Conservation (phyloP, 2,329 filamentous ascomycete species). For the Neospermospora avenae region DNA sequence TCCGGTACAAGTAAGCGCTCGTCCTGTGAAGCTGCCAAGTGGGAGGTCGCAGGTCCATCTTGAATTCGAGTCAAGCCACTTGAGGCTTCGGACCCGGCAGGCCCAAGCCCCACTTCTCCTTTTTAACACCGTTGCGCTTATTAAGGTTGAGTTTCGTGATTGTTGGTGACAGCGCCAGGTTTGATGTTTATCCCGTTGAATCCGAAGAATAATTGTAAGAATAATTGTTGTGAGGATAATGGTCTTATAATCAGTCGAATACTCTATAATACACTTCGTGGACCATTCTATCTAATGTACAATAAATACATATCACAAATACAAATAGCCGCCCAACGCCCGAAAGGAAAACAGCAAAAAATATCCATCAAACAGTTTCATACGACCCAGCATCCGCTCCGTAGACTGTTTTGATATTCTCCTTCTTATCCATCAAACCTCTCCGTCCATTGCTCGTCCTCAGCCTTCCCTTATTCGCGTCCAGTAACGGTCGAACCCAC, state of each 20-base stretch:
- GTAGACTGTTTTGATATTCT: slow-evolving; percentile 2
- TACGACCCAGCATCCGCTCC: slow-evolving; percentile 12
- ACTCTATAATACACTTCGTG: too few relatives aligned
- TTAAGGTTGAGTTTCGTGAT: neutral
- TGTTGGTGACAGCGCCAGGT: neutral
- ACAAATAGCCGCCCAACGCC: neutral
- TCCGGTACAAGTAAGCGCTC: neutral
- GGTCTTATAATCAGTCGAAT: too few relatives aligned
- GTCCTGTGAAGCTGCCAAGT: slow-evolving; percentile 1
- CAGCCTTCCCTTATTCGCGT: slow-evolving; percentile 16
- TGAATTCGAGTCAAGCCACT: slow-evolving; percentile 1
- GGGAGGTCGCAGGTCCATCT: slow-evolving; percentile 1
- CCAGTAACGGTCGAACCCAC: slow-evolving; percentile 21
- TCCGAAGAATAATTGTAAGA: too few relatives aligned
- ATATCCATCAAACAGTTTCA: neutral
- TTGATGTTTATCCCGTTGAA: neutral
- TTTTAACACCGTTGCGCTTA: neutral
- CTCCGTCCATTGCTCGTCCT: slow-evolving; percentile 19
- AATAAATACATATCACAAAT: neutral
- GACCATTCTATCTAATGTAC: neutral
- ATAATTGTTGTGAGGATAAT: too few relatives aligned
- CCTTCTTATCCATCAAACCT: slow-evolving; percentile 14
- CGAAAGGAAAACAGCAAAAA: neutral
- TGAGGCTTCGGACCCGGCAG: neutral
- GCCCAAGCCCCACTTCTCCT: neutral